phyloP scores from a whole-genome alignment of 2,329 filamentous ascomycete genomes.

The Ceratocystiopsis minuta region DNA sequence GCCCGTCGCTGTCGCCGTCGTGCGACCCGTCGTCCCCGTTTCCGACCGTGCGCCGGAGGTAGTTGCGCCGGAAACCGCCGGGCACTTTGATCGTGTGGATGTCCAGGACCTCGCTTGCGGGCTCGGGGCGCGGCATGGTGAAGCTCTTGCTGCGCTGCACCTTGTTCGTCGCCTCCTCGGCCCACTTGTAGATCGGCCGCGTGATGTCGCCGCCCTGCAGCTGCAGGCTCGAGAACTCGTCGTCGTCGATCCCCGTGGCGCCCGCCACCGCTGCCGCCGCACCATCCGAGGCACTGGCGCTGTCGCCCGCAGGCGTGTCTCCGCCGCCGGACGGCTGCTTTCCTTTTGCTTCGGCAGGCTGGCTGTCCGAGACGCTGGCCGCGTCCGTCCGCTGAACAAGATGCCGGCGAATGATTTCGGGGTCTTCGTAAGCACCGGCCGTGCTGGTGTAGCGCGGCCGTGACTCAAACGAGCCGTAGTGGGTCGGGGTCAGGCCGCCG shows the following conservation, averaged over 20 bases:
- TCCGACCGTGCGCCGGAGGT: constrained; percentile 56
- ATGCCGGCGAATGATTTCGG: constrained; percentile 81
- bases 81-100: constrained; percentile 85
- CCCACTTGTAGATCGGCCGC: constrained; percentile 89
- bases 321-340: constrained; percentile 30
- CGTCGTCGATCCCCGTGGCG: constrained; percentile 28
- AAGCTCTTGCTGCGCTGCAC: constrained; percentile 78
- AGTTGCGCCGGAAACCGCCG: constrained; percentile 84
- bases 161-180: constrained; percentile 62
- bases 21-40: constrained; percentile 22
- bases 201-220: constrained; percentile 92
- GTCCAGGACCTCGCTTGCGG: constrained; percentile 63
- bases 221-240: constrained; percentile 84
- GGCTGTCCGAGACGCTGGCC: constrained; percentile 31
- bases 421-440: constrained; percentile 58
- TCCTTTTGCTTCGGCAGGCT: constrained; percentile 29
- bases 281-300: constrained; percentile 27
- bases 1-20: constrained; percentile 10
- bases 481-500: constrained; percentile 41
- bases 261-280: constrained; percentile 9
- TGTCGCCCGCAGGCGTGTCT: constrained; percentile 20
- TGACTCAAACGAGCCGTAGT: constrained; percentile 74
- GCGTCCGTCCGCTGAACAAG: constrained; percentile 50
- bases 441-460: constrained; percentile 34
- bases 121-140: constrained; percentile 54